Conservation (phyloP, 2,329 filamentous ascomycete genomes). For the Apiospora kogelbergensis region DNA sequence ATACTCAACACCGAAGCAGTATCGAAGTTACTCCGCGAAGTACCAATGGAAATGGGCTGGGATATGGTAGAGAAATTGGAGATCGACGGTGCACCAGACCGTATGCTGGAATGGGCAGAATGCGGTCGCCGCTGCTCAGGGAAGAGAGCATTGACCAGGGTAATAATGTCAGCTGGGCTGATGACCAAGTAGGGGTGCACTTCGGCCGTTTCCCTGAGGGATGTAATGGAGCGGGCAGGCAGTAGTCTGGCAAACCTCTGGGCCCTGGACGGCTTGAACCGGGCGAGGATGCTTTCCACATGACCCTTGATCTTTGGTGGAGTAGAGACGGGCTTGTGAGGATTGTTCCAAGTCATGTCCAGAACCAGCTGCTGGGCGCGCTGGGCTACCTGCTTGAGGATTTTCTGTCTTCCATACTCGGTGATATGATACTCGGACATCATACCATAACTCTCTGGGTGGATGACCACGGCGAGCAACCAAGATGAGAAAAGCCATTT, state of each 20-base stretch:
- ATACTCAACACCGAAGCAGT: slow-evolving; percentile 71
- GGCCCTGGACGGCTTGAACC: slow-evolving; percentile 57
- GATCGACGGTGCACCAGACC: slow-evolving; percentile 66
- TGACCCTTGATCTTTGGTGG: slow-evolving; percentile 64
- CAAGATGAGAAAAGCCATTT: slow-evolving; percentile 93
- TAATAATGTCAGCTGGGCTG: slow-evolving; percentile 75
- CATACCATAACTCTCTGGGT: slow-evolving; percentile 79
- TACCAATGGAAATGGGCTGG: slow-evolving; percentile 64
- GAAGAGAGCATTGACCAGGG: slow-evolving; percentile 80
- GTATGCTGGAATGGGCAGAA: slow-evolving; percentile 61
- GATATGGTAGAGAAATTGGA: slow-evolving; percentile 69
- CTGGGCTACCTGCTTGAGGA: slow-evolving; percentile 75
- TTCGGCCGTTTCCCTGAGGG: slow-evolving; percentile 72
- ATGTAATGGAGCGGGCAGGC: slow-evolving; percentile 70
- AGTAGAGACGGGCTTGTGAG: slow-evolving; percentile 57
- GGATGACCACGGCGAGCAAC: slow-evolving; percentile 77
- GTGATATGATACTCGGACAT: slow-evolving; percentile 91
- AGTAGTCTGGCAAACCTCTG: slow-evolving; percentile 59
- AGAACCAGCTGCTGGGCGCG: slow-evolving; percentile 77
- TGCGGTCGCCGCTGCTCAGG: slow-evolving; percentile 70
- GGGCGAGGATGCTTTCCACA: slow-evolving; percentile 69
- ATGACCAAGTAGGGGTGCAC: slow-evolving; percentile 79
- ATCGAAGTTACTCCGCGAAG: slow-evolving; percentile 58
- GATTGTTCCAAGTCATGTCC: slow-evolving; percentile 69
- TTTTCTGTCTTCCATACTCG: slow-evolving; percentile 83